Conservation (phyloP, 164 flowering plant genomes). For the Chimonanthus praecox region DNA sequence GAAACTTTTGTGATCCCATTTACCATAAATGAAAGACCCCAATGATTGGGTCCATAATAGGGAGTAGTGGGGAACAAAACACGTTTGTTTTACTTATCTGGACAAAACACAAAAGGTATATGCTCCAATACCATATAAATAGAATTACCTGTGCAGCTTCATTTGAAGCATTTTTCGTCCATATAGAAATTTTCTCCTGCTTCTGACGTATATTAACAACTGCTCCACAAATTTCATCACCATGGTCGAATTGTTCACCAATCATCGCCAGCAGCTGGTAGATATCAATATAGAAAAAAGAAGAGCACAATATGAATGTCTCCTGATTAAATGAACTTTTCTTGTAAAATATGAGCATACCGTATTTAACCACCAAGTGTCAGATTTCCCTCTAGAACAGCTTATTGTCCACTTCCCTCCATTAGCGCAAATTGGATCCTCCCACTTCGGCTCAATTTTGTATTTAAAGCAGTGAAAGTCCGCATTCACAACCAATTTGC, state of each 20-base stretch:
- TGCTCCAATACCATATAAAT: background rate
- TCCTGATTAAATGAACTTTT: background rate
- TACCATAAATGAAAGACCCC: too few species aligned
- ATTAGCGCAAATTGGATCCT: conserved; percentile 89
- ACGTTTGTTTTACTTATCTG: background rate
- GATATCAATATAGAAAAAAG: conserved; percentile 6
- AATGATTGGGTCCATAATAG: background rate
- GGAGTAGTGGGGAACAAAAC: background rate
- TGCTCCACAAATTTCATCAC: conserved; percentile 97
- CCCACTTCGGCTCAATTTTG: conserved; percentile 96
- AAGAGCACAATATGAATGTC: background rate
- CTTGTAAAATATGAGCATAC: conserved; percentile 31
- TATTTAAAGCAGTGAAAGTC: conserved; percentile 82
- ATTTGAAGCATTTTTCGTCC: conserved; percentile 92
- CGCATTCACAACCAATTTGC: conserved; percentile 70
- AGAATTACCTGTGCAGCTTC: conserved; percentile 77
- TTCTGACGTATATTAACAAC: conserved; percentile 68
- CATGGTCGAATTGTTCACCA: conserved; percentile 95
- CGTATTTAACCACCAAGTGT: conserved; percentile 75
- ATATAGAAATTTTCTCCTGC: conserved; percentile 73
- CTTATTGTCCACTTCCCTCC: conserved; percentile 91
- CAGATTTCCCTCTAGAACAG: conserved; percentile 58
- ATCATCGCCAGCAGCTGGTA: conserved; percentile 84
- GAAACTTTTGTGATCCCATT: too few species aligned
- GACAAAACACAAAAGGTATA: too few species aligned